These are phyloP conservation scores for Pyricularia sp. DNA, from an alignment of 2,329 filamentous ascomycete genomes.

Conservation along the genomic window DNA sequence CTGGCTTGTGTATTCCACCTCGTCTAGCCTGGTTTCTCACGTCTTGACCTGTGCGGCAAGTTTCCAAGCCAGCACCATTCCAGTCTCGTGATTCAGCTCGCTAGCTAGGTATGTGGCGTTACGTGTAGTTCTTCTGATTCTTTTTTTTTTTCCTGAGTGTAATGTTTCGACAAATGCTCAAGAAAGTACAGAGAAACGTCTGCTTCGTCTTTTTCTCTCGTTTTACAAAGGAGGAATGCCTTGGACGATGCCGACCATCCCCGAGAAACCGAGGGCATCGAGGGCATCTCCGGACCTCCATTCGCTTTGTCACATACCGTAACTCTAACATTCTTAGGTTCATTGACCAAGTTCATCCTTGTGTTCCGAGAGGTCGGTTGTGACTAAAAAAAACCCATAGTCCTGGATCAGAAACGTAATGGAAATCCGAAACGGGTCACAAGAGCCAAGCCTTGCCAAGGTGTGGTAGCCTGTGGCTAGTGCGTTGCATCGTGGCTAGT, in stretches of 20 bases:
- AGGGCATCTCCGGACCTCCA: background rate
- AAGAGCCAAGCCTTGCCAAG: background rate
- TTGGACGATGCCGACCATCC: background rate
- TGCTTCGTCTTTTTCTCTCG: background rate
- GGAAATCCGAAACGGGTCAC: background rate
- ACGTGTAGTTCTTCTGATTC: too few species aligned
- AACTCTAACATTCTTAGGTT: too few species aligned
- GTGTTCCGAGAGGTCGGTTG: background rate
- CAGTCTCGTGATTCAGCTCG: background rate
- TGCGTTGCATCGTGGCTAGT: background rate
- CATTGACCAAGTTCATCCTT: background rate
- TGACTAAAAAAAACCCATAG: background rate
- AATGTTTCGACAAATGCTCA: background rate
- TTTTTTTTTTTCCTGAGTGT: background rate
- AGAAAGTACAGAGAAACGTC: background rate
- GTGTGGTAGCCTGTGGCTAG: background rate
- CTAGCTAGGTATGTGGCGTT: too few species aligned
- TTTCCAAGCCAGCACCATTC: background rate
- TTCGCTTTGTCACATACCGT: background rate
- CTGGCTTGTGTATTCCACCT: background rate
- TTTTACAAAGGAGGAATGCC: background rate
- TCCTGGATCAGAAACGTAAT: background rate
- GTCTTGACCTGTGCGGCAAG: background rate
- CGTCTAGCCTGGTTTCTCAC: background rate
- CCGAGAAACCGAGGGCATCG: background rate